Base-by-base conservation (phyloP, 805 yeast species). In the Cyberlindnera nakhonratchasimensis region DNA sequence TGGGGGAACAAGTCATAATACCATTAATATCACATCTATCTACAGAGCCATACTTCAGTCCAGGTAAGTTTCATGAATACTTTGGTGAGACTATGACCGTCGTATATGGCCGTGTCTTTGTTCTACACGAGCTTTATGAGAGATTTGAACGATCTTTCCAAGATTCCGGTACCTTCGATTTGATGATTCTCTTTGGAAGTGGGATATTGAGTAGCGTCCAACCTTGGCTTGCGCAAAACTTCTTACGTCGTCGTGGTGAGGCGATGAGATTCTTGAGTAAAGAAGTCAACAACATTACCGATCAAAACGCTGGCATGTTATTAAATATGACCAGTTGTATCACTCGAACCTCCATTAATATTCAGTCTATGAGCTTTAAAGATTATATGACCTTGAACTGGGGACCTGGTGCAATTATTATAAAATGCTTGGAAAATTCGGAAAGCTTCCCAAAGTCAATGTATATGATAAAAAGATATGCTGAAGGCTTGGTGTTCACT, bases 401-500 rank as follows among this genome's bases (percentile, higher is more conserved):
- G 6, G 61, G 61, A 3, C 58, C 58, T 6, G 45, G 44, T 35
- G 42, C 46, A 6, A 20, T 54, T 5, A 26, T 50, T 6, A 41
- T 42, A 14, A 29, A 39, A 4, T 53, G 39, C 2, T 40, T 48
- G 21, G 53, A 53, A 20, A 29, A 45, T 6, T 55, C 52, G 2
- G 40, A 42, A 0, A 23, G 32, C 2, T 54, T 47, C 26, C 52
- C 59, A 2, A 44, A 40, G 9, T 38, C 52, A 0, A 37, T 47
- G 12, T 26, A 28, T 1, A 9, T 19, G 2, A 18, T 57, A 25
- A 42, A 53, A 29, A 34, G 29, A 12, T 43, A 35, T 36, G 53
- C 57, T 2, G 55, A 54, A 38, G 53, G 55, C 0, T 37, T 48
- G 17, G n/a, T 50, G 16, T 51, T 48, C 36, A 51, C 54, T 2